Base-by-base conservation (phyloP, 2,329 filamentous ascomycete species). In the Neonectria faginata region DNA sequence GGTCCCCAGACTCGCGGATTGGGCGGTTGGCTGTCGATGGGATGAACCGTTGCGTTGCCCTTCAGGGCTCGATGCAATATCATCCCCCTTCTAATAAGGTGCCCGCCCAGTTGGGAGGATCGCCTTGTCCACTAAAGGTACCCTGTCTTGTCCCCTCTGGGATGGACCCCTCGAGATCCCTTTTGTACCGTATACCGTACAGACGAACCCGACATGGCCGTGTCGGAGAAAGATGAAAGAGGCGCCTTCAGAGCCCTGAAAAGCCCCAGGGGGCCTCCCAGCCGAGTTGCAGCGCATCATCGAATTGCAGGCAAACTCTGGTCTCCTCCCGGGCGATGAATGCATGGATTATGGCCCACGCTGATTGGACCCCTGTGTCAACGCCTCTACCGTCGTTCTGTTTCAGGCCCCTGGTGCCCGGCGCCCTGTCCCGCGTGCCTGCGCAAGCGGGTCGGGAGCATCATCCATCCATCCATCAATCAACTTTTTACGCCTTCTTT, bases 371-470 rank as follows among this genome's bases (percentile, higher is more conserved):
- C 53, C 41, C 56, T 67, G 57, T 56, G 33, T 64, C 48, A 47
- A 59, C 29, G 29, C 57, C 65, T 57, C 70, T 65, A 55, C 60
- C 57, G 55, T 64, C 65, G 56, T 64, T 67, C 67, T 72, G 71
- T 73, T 73, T 73, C 71, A 73, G 71, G 68, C 55, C 70, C 70
- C 65, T 62, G 56, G 63, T 61, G 65, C 45, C 45, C 29, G 56
- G 54, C 45, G 7, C 33, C 33, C 33, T 39, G 57, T 56, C 3
- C 47, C 62, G 59, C 52, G 62, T 72, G 64, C 62, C 66, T 68
- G 53, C 63, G 48, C 56, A 59, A 63, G 70, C 67, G 70, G 70
- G 39, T 33, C 57, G 52, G 48, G 48, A 27, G 29, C 50, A 60
- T 60, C 57, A 18, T 54, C 57, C 57, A 18, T 54, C 57, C 25